Evolutionary conservation across 192 early-diverging fungal genomes (phyloP).

Genomic region (Oehlia diaphana): DNA sequence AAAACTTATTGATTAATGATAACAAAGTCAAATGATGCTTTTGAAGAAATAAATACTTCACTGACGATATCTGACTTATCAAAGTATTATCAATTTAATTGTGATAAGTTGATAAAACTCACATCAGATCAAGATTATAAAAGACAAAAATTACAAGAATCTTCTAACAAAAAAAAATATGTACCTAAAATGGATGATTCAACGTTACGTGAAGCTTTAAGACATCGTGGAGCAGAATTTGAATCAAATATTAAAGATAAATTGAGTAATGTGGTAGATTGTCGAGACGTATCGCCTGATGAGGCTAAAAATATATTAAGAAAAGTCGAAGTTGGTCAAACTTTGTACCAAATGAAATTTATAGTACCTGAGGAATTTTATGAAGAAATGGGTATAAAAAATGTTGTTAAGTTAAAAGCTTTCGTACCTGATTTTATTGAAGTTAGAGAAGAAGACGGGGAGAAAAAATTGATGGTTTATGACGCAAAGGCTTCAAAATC

Average conservation of each 20-base stretch:
- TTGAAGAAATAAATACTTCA: neutral
- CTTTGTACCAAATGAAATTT: slow-evolving; percentile 31
- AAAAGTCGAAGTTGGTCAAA: slow-evolving; percentile 27
- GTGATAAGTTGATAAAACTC: slow-evolving; percentile 30
- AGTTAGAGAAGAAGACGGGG: slow-evolving; percentile 12
- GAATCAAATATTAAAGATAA: slow-evolving; percentile 22
- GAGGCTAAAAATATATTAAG: slow-evolving; percentile 7
- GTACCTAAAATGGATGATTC: neutral
- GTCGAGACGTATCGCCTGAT: neutral
- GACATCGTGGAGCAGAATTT: slow-evolving; percentile 27
- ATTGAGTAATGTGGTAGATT: slow-evolving; percentile 23
- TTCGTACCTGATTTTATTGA: slow-evolving; percentile 36
- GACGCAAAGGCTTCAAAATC: slow-evolving; percentile 36
- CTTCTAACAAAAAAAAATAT: neutral
- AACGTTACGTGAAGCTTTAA: slow-evolving; percentile 18
- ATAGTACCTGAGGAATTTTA: slow-evolving; percentile 28
- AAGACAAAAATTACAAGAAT: neutral
- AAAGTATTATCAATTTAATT: slow-evolving; percentile 34
- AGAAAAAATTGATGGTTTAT: slow-evolving; percentile 13
- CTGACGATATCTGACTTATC: slow-evolving; percentile 3
- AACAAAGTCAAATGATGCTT: neutral
- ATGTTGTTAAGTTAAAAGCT: slow-evolving; percentile 12
- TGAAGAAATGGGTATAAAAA: slow-evolving; percentile 13
- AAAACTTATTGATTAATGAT: neutral
- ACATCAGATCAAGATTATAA: neutral